Percentiles rank a stretch among this genome's conserved stretches.
Conservation (phyloP, 2,329 filamentous ascomycete genomes). For the Basipetospora sp. region DNA sequence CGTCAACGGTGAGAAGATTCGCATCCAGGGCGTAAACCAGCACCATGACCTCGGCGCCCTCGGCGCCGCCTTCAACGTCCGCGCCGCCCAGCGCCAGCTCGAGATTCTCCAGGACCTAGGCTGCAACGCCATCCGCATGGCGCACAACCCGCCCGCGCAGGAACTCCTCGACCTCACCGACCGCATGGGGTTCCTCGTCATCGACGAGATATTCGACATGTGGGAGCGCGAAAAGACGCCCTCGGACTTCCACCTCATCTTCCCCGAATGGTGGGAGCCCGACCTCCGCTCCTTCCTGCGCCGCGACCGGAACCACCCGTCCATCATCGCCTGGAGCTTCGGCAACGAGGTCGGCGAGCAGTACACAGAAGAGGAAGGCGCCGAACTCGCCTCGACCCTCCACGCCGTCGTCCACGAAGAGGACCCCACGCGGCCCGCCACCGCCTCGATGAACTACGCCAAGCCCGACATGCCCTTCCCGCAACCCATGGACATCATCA, state of each 20-base stretch:
- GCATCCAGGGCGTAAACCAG: slow-evolving; percentile 32
- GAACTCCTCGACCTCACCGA: slow-evolving; percentile 37
- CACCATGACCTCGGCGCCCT: slow-evolving; percentile 37
- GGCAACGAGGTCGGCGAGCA: slow-evolving; percentile 42
- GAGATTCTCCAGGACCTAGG: slow-evolving; percentile 35
- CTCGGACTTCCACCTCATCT: slow-evolving; percentile 37
- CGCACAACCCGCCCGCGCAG: slow-evolving; percentile 37
- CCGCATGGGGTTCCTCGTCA: slow-evolving; percentile 31
- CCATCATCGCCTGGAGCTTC: slow-evolving; percentile 35
- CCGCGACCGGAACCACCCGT: slow-evolving; percentile 40
- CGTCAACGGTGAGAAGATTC: slow-evolving; percentile 30
- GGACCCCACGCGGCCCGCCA: slow-evolving; percentile 30
- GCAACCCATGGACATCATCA: slow-evolving; percentile 29
- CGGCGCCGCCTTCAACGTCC: slow-evolving; percentile 34
- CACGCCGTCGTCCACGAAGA: slow-evolving; percentile 29
- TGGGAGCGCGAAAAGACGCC: slow-evolving; percentile 32
- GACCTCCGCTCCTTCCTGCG: slow-evolving; percentile 36
- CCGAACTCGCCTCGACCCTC: slow-evolving; percentile 18
- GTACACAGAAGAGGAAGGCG: slow-evolving; percentile 15
- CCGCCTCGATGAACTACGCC: slow-evolving; percentile 32
- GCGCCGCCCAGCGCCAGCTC: slow-evolving; percentile 33
- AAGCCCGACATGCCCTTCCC: slow-evolving; percentile 24
- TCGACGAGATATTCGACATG: slow-evolving; percentile 39
- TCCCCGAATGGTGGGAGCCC: slow-evolving; percentile 37
- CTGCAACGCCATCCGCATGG: slow-evolving; percentile 32